These are phyloP conservation scores for Teunomyces lycoperdinae DNA, from an alignment of 805 yeast species.

Conservation along the genomic window DNA sequence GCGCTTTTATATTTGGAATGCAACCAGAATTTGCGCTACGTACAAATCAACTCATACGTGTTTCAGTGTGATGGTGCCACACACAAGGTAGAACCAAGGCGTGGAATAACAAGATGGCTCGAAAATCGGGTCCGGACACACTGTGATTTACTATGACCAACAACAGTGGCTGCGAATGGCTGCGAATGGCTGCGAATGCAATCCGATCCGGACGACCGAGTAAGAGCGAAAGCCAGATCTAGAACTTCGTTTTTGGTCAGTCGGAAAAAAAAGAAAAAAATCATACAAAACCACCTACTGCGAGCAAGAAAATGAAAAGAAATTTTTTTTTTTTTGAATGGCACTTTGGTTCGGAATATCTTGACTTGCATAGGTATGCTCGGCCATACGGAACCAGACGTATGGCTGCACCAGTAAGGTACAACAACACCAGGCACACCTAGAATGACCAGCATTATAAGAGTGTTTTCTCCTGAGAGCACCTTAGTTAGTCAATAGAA, in stretches of 20 bases:
- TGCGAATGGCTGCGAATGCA: background rate
- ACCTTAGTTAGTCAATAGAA: background rate
- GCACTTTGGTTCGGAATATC: background rate
- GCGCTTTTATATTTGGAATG: constrained; percentile 39
- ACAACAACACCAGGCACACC: background rate
- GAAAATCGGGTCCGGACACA: constrained; percentile 12
- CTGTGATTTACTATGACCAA: background rate
- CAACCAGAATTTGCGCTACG: constrained; percentile 32
- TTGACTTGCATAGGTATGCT: background rate
- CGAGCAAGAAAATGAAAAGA: background rate
- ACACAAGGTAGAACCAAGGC: constrained; percentile 35
- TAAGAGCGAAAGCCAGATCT: background rate
- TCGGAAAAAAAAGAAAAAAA: background rate
- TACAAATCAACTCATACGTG: constrained; percentile 48
- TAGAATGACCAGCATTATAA: background rate
- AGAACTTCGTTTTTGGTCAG: background rate
- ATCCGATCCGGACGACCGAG: background rate
- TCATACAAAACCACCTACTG: background rate
- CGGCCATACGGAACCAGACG: background rate
- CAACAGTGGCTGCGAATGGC: background rate
- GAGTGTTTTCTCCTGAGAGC: background rate
- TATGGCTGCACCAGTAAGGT: background rate
- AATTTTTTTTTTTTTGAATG: background rate
- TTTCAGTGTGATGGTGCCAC: constrained; percentile 36
- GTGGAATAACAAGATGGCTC: constrained; percentile 49